Conservation (phyloP, 441 rosid species). For the Rhodomyrtus psidioides region DNA sequence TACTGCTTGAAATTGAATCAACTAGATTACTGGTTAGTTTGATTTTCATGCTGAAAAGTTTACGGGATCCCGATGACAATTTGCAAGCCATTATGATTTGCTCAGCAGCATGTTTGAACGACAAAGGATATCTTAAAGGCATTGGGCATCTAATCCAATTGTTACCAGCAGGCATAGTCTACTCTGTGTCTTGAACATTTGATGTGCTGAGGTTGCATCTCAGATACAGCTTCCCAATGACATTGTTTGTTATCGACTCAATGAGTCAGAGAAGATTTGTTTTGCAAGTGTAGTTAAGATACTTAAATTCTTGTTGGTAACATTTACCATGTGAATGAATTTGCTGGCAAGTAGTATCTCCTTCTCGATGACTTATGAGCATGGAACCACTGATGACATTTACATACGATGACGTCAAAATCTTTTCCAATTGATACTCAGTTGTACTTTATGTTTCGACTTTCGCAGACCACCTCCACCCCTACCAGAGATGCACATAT, state of each 20-base stretch:
- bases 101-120: background rate
- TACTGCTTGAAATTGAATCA: background rate
- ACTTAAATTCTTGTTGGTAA: background rate
- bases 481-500: slow-evolving; percentile 60
- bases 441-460: background rate
- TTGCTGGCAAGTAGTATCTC: background rate
- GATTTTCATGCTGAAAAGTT: background rate
- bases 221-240: background rate
- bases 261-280: background rate
- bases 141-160: background rate
- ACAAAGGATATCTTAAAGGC: background rate
- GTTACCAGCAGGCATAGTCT: background rate
- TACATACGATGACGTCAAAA: background rate
- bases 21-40: background rate
- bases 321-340: background rate
- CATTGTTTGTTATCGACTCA: background rate
- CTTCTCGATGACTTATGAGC: background rate
- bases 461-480: slow-evolving; percentile 79
- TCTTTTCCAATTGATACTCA: background rate
- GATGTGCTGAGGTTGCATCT: background rate
- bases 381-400: background rate
- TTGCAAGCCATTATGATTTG: background rate
- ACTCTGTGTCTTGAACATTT: background rate
- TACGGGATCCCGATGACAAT: background rate
- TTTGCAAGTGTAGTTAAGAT: background rate